These are phyloP conservation scores for Rasamsonia emersonii DNA, from an alignment of 2,329 filamentous ascomycete species.

Conservation along the genomic window DNA sequence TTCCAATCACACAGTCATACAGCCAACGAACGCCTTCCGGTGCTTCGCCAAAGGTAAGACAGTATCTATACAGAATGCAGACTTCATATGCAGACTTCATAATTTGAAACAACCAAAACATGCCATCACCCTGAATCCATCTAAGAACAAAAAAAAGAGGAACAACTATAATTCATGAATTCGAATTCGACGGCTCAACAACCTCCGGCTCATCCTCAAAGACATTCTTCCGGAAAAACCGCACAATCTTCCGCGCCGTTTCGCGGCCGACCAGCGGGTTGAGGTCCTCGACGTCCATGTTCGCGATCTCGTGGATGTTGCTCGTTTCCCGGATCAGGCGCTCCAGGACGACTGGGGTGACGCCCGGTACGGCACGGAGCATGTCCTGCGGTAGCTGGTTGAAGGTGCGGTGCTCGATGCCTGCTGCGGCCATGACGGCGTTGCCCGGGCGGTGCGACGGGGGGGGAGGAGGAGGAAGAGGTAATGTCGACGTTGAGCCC, in stretches of 20 bases:
- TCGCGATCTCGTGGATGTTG: slow-evolving; percentile 74
- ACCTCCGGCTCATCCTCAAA: slow-evolving; percentile 35
- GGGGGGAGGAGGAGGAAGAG: slow-evolving; percentile 13
- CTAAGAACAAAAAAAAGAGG: slow-evolving; percentile 6
- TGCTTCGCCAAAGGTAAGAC: no score
- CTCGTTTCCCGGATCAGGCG: slow-evolving; percentile 63
- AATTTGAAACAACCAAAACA: no score
- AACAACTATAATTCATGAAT: no score
- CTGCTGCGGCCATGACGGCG: slow-evolving; percentile 49
- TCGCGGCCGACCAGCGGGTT: slow-evolving; percentile 67
- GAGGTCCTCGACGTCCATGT: slow-evolving; percentile 69
- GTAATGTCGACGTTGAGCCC: slow-evolving; percentile 57
- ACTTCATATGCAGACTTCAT: no score
- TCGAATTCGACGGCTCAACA: no score
- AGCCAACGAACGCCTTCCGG: no score
- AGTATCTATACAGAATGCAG: no score
- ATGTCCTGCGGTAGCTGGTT: slow-evolving; percentile 86
- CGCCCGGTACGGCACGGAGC: slow-evolving; percentile 73
- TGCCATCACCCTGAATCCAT: no score
- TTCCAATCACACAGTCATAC: no score
- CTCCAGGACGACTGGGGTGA: slow-evolving; percentile 69
- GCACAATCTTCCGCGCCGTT: slow-evolving; percentile 63
- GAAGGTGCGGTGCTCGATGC: slow-evolving; percentile 55
- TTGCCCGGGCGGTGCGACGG: slow-evolving; percentile 33
- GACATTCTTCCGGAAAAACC: slow-evolving; percentile 67